A percentile compares a stretch with the other conserved stretches of the same genome.
Evolutionary conservation across 495 filamentous ascomycete genomes (phyloP).

Genomic region (Aspergillus hancockii): DNA sequence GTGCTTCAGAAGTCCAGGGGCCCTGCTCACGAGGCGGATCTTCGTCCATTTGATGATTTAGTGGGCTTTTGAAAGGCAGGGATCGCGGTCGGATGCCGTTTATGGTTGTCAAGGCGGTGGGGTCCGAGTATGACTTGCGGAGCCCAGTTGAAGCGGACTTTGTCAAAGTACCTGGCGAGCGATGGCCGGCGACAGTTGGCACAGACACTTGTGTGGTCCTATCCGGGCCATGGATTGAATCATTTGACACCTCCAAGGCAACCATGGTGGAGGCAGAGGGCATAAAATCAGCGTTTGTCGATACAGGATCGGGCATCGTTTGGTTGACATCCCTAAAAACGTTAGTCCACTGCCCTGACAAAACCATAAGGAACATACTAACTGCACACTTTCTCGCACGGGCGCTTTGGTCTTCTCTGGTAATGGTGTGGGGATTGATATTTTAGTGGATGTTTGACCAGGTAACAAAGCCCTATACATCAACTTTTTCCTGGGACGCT

Average conservation of each 20-base stretch:
- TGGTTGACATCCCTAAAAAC: constrained; percentile 10
- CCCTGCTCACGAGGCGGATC: constrained; percentile 29
- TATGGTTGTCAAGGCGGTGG: constrained; percentile 25
- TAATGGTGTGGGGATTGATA: neutral
- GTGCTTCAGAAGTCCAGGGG: constrained; percentile 61
- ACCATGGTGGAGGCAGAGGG: constrained; percentile 35
- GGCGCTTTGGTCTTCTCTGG: constrained; percentile 12
- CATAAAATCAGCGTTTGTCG: constrained; percentile 25
- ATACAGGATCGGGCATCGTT: neutral
- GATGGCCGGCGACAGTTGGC: neutral
- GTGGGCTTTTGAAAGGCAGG: constrained; percentile 21
- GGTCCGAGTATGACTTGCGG: constrained; percentile 42
- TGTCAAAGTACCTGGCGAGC: constrained; percentile 13
- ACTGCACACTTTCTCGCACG: constrained; percentile 25
- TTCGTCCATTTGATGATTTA: constrained; percentile 18
- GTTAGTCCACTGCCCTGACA: constrained; percentile 15
- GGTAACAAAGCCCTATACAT: constrained; percentile 49
- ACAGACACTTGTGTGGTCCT: neutral
- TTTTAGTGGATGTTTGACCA: constrained; percentile 17
- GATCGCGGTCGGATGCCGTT: constrained; percentile 17
- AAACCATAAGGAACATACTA: constrained; percentile 29
- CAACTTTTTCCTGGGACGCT: constrained; percentile 47
- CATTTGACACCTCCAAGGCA: constrained; percentile 30
- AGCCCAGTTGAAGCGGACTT: constrained; percentile 24
- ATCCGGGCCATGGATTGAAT: neutral